phyloP scores from a whole-genome alignment of 176 grass and related monocot species.

The Rhipidocladum racemiflorum region DNA sequence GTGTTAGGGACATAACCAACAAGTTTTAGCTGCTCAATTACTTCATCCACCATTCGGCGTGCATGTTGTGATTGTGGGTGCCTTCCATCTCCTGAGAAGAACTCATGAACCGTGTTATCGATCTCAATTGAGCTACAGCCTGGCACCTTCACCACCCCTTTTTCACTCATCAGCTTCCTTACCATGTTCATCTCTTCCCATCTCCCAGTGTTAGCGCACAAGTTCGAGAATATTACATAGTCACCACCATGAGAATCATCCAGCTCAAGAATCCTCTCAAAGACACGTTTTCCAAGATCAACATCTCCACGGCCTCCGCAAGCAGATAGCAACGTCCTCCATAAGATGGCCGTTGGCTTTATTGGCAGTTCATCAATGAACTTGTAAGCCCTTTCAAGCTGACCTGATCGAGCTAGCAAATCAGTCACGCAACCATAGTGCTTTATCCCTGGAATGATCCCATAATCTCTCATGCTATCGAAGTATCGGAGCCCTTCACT shows the following conservation, averaged over 20 bases:
- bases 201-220: slow-evolving; percentile 55
- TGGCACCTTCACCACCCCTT: slow-evolving; percentile 66
- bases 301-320: slow-evolving; percentile 47
- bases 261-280: slow-evolving; percentile 68
- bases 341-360: slow-evolving; percentile 61
- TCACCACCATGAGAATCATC: slow-evolving; percentile 80
- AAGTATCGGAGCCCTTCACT: slow-evolving; percentile 64
- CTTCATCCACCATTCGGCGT: slow-evolving; percentile 58
- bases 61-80: slow-evolving; percentile 57
- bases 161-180: slow-evolving; percentile 67
- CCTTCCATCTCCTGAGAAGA: slow-evolving; percentile 75
- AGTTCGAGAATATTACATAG: slow-evolving; percentile 73
- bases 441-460: slow-evolving; percentile 57
- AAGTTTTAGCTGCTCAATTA: slow-evolving; percentile 63
- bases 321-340: slow-evolving; percentile 70
- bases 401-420: slow-evolving; percentile 60
- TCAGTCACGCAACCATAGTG: slow-evolving; percentile 75
- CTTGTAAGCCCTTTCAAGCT: slow-evolving; percentile 56
- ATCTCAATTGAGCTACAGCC: slow-evolving; percentile 80
- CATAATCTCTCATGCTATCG: slow-evolving; percentile 49
- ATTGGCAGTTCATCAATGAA: slow-evolving; percentile 63
- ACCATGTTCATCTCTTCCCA: slow-evolving; percentile 69
- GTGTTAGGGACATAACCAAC: slow-evolving; percentile 68
- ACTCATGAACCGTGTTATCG: slow-evolving; percentile 64
- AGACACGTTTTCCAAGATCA: slow-evolving; percentile 45